Conservation (phyloP, 441 rosid genomes). For the Erysimum cheiri region DNA sequence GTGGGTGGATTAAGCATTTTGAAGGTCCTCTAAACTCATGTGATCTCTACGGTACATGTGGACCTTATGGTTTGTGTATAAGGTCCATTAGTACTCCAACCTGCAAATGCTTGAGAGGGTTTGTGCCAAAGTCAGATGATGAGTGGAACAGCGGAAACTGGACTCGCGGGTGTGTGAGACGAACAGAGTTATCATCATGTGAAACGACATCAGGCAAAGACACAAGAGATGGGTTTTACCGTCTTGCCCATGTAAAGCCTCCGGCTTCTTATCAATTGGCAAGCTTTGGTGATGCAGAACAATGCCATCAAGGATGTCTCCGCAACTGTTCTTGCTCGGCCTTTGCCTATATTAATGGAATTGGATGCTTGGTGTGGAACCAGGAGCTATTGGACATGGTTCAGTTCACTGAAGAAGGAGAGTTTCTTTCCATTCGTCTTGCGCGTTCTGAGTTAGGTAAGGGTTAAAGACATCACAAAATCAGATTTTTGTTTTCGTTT, state of each 20-base stretch:
- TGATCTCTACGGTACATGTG: conserved; percentile 53
- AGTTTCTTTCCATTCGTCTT: conserved; percentile 47
- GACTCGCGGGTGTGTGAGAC: conserved; percentile 56
- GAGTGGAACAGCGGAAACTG: conserved; percentile 53
- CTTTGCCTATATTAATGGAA: conserved; percentile 48
- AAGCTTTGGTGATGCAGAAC: conserved; percentile 20
- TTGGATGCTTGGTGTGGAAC: conserved; percentile 60
- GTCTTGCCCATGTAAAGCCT: conserved; percentile 41
- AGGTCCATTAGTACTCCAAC: conserved; percentile 31
- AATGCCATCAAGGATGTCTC: conserved; percentile 45
- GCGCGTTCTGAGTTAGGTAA: conserved; percentile 54
- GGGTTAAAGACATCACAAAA: conserved; percentile 19
- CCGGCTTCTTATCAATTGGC: conserved; percentile 45
- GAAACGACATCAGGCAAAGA: conserved; percentile 32
- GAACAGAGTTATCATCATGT: conserved; percentile 39
- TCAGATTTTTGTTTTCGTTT: neutral
- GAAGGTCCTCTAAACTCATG: conserved; percentile 38
- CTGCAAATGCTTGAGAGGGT: conserved; percentile 59
- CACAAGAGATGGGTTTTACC: conserved; percentile 44
- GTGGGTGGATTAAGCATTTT: conserved; percentile 6
- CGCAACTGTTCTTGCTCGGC: conserved; percentile 62
- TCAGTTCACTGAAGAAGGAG: conserved; percentile 44
- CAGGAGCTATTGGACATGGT: conserved; percentile 45
- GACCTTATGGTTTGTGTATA: conserved; percentile 48
- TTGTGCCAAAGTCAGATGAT: conserved; percentile 45